Evolutionary conservation across 192 early-diverging fungal species (phyloP), one percentile per base, ranked within the genome.

Genomic region (Geosiphon pyriformis): DNA sequence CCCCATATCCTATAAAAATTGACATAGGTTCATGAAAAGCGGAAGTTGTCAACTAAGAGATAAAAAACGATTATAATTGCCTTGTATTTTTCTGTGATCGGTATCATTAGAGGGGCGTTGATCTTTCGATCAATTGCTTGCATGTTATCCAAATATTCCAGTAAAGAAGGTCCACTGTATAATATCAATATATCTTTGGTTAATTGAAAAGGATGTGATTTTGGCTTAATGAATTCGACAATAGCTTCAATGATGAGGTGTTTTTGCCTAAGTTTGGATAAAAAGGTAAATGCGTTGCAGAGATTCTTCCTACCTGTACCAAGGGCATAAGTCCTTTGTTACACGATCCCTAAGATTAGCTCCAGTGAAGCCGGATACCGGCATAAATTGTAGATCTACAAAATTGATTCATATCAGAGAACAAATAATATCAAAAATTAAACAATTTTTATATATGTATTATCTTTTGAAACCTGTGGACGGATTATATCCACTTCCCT

Each of bases 301-400:
- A 55, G 23, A 54, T 20, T 37, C 10, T 37, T 55, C 47, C 15
- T 67, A 67, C 33, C 59, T 83, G 70, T 87, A 92, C 88, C 89
- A 95, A 42, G 72, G 42, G 72, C 90, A 92, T 25, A 72, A 77
- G 53, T 74, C 72, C 48, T 71, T 62, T 61, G 75, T 79, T 20
- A 93, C 67, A 31, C 84, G 77, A 64, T 96, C 92, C 78, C 96
- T 98, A 76, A 99, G 80, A 79, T 97, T 97, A 23, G 92, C 94
- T 56, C 97, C 97, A 42, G 94, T 94, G 82, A 79, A 99, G 20
- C 94, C 97, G 72, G 95, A 98, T 10, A 99, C 87, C 35, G 97
- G 97, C 69, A 99, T 82, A 68, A 88, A 89, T 37, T 85, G 81
- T 62, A 98, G 67, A 74, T 99, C 93, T 57, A 74, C 60, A 47